Evolutionary conservation across 768 basidiomycete species (phyloP).

Genomic region (Xerocomus potaroensis): DNA sequence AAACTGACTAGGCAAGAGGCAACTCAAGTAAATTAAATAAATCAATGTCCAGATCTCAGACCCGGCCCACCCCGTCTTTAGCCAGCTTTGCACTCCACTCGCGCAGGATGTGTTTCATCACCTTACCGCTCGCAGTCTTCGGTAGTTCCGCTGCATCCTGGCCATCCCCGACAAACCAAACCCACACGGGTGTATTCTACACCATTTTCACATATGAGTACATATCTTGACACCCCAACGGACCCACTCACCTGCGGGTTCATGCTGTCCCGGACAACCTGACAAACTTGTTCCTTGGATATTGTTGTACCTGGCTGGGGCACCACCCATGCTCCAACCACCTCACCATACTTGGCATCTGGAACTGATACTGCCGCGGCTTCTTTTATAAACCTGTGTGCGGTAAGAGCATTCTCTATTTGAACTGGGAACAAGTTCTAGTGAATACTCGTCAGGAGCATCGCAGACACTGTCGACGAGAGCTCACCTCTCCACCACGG

Average conservation of each 20-base stretch:
- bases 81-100: constrained; percentile 61
- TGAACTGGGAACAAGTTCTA: constrained; percentile 82
- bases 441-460: not conserved
- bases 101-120: constrained; percentile 76
- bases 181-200: constrained; percentile 76
- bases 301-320: constrained; percentile 37
- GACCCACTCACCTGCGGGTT: constrained; percentile 73
- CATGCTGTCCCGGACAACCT: constrained; percentile 53
- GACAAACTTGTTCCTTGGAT: constrained; percentile 50
- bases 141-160: constrained; percentile 56
- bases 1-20: too few species aligned
- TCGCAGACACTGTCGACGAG: not conserved
- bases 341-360: constrained; percentile 65
- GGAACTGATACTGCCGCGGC: constrained; percentile 73
- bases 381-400: constrained; percentile 56
- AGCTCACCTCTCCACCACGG: constrained; percentile 71
- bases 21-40: too few species aligned
- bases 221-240: too few species aligned
- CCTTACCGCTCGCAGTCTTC: constrained; percentile 85
- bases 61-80: constrained; percentile 38
- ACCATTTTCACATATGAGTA: not conserved
- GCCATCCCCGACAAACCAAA: constrained; percentile 78
- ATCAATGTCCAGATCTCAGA: not conserved
- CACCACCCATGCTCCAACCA: constrained; percentile 77
- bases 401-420: constrained; percentile 71